Percentiles rank a stretch among this genome's conserved stretches.
These are phyloP conservation scores for Candida ponderosae DNA, from an alignment of 805 yeast genomes.

Conservation along the genomic window DNA sequence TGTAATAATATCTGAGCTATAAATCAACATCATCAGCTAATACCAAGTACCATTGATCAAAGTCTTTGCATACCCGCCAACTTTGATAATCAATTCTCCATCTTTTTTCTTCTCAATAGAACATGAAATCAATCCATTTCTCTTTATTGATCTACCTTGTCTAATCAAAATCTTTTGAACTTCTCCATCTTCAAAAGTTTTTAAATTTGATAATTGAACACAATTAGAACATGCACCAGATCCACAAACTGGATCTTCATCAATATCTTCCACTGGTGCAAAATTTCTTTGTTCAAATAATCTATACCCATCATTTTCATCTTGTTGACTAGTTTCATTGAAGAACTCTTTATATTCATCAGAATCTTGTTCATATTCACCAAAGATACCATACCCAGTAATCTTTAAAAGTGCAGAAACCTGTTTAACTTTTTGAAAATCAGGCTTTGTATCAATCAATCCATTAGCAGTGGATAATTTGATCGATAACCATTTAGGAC, in stretches of 20 bases:
- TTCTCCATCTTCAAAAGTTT: constrained; percentile 11
- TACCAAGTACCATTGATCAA: constrained; percentile 24
- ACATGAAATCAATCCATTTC: constrained; percentile 30
- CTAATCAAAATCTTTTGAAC: constrained; percentile 18
- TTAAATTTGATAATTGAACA: constrained; percentile 18
- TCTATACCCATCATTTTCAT: too few species aligned
- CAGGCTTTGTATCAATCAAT: constrained; percentile 26
- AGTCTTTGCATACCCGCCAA: constrained; percentile 35
- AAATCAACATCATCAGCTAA: too few species aligned
- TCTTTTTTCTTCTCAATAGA: constrained; percentile 7
- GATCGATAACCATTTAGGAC: constrained; percentile 38
- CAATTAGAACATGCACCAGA: constrained; percentile 34
- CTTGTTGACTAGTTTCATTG: constrained; percentile 32
- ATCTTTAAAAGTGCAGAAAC: constrained; percentile 15
- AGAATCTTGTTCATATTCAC: constrained; percentile 20
- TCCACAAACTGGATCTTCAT: constrained; percentile 53
- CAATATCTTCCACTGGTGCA: constrained; percentile 25
- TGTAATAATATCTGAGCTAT: too few species aligned
- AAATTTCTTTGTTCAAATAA: constrained; percentile 27
- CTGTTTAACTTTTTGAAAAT: constrained; percentile 17
- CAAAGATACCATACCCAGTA: constrained; percentile 33
- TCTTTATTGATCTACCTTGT: constrained; percentile 31
- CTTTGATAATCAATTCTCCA: constrained; percentile 15
- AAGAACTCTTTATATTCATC: constrained; percentile 7
- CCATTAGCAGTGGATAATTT: constrained; percentile 23